These are phyloP conservation scores for Malus hybrid DNA, from an alignment of 331 rosid species.

Conservation along the genomic window DNA sequence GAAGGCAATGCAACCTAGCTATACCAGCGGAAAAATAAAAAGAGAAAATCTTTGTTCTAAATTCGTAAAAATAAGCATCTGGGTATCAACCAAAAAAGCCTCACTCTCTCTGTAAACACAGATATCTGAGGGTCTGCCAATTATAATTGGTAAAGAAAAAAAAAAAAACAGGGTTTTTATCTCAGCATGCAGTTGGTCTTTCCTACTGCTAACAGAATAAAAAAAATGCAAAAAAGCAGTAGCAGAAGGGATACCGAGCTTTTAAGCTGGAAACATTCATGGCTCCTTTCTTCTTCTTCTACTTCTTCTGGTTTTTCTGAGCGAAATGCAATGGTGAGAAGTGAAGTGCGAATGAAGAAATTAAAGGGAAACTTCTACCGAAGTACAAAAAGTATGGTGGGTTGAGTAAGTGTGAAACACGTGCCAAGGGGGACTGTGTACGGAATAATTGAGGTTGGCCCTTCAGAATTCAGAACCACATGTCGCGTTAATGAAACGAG, in stretches of 20 bases:
- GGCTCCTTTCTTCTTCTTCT: neutral
- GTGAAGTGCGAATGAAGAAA: no score
- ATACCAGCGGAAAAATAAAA: neutral
- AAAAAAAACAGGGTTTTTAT: neutral
- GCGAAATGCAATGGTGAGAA: neutral
- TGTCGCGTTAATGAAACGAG: neutral
- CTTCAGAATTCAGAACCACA: neutral
- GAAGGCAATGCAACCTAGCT: neutral
- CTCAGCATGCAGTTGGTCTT: neutral
- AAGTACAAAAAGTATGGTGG: no score
- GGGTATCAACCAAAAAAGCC: neutral
- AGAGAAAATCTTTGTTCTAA: neutral
- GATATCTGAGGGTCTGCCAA: neutral
- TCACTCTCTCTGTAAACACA: neutral
- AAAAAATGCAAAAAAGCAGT: neutral
- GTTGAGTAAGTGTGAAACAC: neutral
- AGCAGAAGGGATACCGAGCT: conserved; percentile 20
- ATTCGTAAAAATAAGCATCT: neutral
- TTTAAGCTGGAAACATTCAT: conserved; percentile 6
- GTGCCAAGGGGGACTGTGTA: neutral
- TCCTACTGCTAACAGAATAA: neutral
- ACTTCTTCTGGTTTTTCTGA: neutral
- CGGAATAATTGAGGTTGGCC: neutral
- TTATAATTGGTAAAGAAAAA: neutral
- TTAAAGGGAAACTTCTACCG: no score